Evolutionary conservation across 805 yeast species (phyloP).

Genomic region (Diddensiella caesifluorescens): DNA sequence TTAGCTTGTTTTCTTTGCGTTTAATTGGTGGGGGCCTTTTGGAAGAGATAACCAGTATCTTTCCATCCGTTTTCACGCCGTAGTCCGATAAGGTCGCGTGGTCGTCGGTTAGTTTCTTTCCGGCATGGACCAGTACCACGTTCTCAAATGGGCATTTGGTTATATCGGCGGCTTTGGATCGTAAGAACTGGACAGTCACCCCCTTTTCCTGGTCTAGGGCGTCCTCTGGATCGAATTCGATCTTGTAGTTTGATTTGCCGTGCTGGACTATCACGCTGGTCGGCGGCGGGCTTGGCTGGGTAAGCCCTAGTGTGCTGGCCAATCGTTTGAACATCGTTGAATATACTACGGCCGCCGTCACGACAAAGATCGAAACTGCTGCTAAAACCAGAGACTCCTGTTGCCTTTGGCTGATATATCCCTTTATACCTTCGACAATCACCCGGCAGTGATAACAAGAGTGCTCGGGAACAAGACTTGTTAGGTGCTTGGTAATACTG

Average conservation of each 20-base stretch:
- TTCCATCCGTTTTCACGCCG: conserved; percentile 51
- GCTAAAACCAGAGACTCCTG: too few relatives aligned
- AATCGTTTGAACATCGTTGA: conserved; percentile 6
- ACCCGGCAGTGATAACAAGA: too few relatives aligned
- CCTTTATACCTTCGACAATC: too few relatives aligned
- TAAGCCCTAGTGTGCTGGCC: conserved; percentile 7
- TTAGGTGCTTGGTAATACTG: too few relatives aligned
- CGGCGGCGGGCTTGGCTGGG: conserved; percentile 8
- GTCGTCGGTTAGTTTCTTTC: conserved; percentile 35
- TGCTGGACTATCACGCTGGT: conserved; percentile 20
- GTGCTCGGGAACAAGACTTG: too few relatives aligned
- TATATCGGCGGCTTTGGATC: conserved; percentile 50
- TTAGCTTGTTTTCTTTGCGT: neutral
- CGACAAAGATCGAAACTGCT: too few relatives aligned
- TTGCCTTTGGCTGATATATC: too few relatives aligned
- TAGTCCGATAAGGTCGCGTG: conserved; percentile 45
- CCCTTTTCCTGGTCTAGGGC: conserved; percentile 49
- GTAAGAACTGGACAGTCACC: conserved; percentile 57
- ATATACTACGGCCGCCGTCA: too few relatives aligned
- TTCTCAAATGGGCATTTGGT: conserved; percentile 35
- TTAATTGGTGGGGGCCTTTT: conserved; percentile 5
- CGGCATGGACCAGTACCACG: conserved; percentile 19
- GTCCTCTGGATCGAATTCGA: conserved; percentile 25
- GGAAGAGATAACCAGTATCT: conserved; percentile 25
- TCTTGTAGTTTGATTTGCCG: conserved; percentile 20